Conservation (phyloP, 163 green algal genomes). For the Chlorella variabilis region DNA sequence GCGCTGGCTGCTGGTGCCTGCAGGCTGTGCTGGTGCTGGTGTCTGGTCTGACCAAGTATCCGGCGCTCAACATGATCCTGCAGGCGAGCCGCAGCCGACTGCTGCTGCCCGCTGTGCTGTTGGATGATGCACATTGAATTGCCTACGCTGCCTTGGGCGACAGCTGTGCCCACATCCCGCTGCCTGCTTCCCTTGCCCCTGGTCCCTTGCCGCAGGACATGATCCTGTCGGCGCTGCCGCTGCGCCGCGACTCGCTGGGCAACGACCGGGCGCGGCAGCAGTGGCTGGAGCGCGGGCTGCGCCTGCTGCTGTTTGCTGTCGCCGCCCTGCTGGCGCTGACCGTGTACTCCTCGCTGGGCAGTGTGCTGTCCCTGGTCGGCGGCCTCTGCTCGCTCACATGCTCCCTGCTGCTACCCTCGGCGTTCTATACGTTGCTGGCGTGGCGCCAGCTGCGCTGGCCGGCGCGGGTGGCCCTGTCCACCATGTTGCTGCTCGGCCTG, state of each 20-base stretch:
- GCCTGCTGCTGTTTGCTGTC: not conserved
- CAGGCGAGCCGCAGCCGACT: not conserved
- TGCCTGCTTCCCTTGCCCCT: not conserved
- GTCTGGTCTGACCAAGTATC: conserved; percentile 37
- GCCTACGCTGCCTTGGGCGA: not conserved
- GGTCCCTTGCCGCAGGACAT: not conserved
- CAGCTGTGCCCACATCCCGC: not conserved
- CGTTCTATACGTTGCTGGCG: conserved; percentile 52
- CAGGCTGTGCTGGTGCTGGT: conserved; percentile 38
- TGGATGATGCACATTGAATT: not conserved
- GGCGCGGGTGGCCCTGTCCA: not conserved
- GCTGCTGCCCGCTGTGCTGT: not conserved
- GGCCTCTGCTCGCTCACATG: conserved; percentile 55
- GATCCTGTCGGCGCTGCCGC: not conserved
- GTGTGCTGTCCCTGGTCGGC: conserved; percentile 50
- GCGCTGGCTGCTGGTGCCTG: too few relatives aligned
- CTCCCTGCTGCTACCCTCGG: conserved; percentile 54
- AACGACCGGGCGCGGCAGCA: not conserved
- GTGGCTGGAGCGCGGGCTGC: conserved; percentile 9
- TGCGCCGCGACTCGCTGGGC: not conserved
- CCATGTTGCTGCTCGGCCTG: not conserved
- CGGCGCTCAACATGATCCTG: conserved; percentile 41
- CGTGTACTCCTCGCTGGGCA: conserved; percentile 41
- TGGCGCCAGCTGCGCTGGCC: not conserved
- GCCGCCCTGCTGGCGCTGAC: not conserved